Evolutionary conservation across 176 grass and related monocot species (phyloP), one percentile per base, ranked within the genome.

Genomic region (Musa itinerans): DNA sequence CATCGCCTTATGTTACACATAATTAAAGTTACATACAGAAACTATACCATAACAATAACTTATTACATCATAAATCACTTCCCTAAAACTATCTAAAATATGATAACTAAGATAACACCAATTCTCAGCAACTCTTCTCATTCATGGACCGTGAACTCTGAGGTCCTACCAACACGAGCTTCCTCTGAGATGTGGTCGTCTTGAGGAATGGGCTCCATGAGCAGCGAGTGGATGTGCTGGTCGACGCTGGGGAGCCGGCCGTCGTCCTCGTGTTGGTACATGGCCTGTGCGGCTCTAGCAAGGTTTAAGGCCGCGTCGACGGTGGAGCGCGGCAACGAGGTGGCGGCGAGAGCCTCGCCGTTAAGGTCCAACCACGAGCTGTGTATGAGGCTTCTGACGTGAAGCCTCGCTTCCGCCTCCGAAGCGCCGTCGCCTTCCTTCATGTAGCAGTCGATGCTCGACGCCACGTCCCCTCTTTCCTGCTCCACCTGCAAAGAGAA

Each of bases 391-490:
- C 11, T 74, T 11, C 53, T 55, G 13, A 74, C 3, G 4, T 74
- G 52, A 53, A 8, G 21, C 11, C 71, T 20, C 9, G 50, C 23
- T 55, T 55, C 71, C 13, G 54, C 71, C 4, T 26, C 52, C 52
- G 71, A 21, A 24, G 1, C 23, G 8, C 22, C 23, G 2, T 9
- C 17, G 48, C 21, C 25, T 16, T 74, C 71, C n/a, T 74, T 74
- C 71, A 16, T 55, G 71, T 56, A 27, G 71, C 71, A 74, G 52
- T 74, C 50, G 11, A 74, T 55, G 53, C 53, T 55, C 2, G 71
- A 74, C 20, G 52, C 71, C 3, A 55, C 71, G 12, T 55, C 51
- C 21, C 71, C 71, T 56, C 53, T 10, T 9, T 74, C 50, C 52
- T 74, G 21, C 71, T 74, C 71, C 11, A 1, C 71, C 69, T 72